phyloP scores from a whole-genome alignment of 371 early-diverging fungal species.

The Mucor plumbeus region DNA sequence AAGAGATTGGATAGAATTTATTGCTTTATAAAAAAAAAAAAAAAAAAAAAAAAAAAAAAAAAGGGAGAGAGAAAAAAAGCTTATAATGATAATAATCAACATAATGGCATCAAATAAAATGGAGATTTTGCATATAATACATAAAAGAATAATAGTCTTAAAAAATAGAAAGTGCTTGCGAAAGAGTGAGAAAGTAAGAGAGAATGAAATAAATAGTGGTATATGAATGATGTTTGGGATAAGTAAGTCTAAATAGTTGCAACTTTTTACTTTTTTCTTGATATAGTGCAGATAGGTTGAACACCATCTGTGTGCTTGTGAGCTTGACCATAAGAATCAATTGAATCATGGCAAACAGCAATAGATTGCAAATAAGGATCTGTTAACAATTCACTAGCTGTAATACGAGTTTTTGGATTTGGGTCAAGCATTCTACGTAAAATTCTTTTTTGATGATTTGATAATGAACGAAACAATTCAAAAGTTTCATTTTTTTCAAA shows the following conservation, averaged over 20 bases:
- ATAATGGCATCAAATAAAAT: not conserved
- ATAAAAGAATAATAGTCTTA: not conserved
- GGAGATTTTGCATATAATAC: conserved; percentile 3
- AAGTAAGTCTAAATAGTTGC: not conserved
- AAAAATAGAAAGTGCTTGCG: no score
- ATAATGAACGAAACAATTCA: conserved; percentile 67
- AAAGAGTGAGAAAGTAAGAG: conserved; percentile 2
- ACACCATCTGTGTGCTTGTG: conserved; percentile 32
- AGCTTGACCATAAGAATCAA: conserved; percentile 11
- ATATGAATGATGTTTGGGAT: not conserved
- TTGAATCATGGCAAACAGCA: conserved; percentile 29
- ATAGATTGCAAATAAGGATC: conserved; percentile 77
- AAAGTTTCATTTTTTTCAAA: conserved; percentile 47
- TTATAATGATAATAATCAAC: not conserved
- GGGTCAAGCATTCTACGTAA: conserved; percentile 57
- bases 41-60: not conserved
- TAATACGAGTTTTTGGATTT: conserved; percentile 54
- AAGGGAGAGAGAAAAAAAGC: not conserved
- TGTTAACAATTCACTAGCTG: conserved; percentile 60
- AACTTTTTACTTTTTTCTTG: conserved; percentile 9
- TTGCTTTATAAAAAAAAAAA: not conserved
- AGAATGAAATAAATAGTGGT: conserved; percentile 8
- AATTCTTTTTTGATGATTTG: conserved; percentile 59
- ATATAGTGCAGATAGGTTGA: conserved; percentile 24
- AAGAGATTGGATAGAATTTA: not conserved